Percentiles rank a stretch among this genome's conserved stretches.
phyloP scores from a whole-genome alignment of 2,329 filamentous ascomycete genomes.

The Rhexocercosporidium sp. region DNA sequence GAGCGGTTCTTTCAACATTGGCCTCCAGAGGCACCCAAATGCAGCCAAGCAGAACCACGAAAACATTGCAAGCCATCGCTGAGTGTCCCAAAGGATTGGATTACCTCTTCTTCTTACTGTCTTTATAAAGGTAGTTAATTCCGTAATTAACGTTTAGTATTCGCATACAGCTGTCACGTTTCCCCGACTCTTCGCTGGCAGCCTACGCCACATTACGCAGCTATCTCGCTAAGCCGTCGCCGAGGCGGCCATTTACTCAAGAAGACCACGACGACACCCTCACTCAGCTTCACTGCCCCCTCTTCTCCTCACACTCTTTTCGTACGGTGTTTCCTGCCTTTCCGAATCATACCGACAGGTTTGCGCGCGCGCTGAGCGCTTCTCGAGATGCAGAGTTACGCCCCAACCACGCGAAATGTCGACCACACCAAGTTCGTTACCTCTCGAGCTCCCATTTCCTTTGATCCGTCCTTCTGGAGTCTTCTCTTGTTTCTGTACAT shows the following conservation, averaged over 20 bases:
- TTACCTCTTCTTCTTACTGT: too few species aligned
- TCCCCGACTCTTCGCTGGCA: neutral
- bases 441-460: slow-evolving; percentile 18
- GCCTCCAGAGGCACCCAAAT: too few species aligned
- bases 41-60: too few species aligned
- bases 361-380: slow-evolving; percentile 29
- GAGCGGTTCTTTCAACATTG: too few species aligned
- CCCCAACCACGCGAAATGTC: slow-evolving; percentile 40
- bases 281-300: neutral
- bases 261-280: neutral
- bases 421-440: slow-evolving; percentile 42
- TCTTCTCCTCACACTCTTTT: slow-evolving; percentile 21
- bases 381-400: slow-evolving; percentile 39
- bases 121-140: too few species aligned
- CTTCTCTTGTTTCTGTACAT: slow-evolving; percentile 9
- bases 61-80: too few species aligned
- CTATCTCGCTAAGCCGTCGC: slow-evolving; percentile 18
- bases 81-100: too few species aligned
- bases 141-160: too few species aligned
- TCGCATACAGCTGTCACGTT: neutral
- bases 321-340: slow-evolving; percentile 15
- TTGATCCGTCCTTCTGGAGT: neutral
- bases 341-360: neutral
- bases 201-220: slow-evolving; percentile 35
- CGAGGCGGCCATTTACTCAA: neutral